Conservation (phyloP, 1,284 basidiomycete genomes). For the Leucoagaricus sp. region DNA sequence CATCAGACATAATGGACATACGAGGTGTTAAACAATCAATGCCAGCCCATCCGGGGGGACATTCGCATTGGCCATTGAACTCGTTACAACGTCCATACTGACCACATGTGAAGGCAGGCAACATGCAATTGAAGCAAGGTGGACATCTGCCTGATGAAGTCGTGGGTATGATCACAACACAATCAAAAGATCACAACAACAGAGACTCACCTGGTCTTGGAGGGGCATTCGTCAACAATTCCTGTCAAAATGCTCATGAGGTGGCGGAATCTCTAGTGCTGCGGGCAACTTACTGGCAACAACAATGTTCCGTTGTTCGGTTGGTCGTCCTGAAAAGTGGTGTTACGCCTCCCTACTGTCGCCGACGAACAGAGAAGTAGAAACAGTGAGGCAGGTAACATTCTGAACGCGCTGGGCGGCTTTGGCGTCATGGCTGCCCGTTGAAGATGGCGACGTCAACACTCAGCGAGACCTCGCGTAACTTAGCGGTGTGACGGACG, state of each 20-base stretch:
- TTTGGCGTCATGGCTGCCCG: slow-evolving; percentile 9
- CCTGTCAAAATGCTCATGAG: slow-evolving; percentile 4
- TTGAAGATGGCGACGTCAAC: background rate
- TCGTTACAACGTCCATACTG: slow-evolving; percentile 86
- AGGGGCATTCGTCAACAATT: background rate
- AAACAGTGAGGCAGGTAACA: slow-evolving; percentile 19
- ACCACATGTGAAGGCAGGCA: slow-evolving; percentile 82
- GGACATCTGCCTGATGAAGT: slow-evolving; percentile 46
- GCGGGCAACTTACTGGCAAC: slow-evolving; percentile 3
- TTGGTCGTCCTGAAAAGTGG: slow-evolving; percentile 17
- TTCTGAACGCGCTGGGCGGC: slow-evolving; percentile 11
- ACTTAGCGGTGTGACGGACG: background rate
- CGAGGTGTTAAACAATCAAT: slow-evolving; percentile 86
- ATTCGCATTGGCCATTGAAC: slow-evolving; percentile 90
- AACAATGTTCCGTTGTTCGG: slow-evolving; percentile 18
- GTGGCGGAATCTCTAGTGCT: background rate
- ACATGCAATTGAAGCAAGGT: slow-evolving; percentile 85
- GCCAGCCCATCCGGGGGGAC: slow-evolving; percentile 89
- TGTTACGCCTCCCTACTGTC: slow-evolving; percentile 17
- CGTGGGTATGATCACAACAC: background rate
- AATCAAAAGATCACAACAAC: background rate
- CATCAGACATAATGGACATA: slow-evolving; percentile 38
- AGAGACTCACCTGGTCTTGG: slow-evolving; percentile 5
- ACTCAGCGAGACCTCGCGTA: background rate
- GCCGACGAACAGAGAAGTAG: slow-evolving; percentile 18